Evolutionary conservation across 257 asterid species (phyloP), one percentile per base, ranked within the genome.

Genomic region (Solanum chmielewskii): DNA sequence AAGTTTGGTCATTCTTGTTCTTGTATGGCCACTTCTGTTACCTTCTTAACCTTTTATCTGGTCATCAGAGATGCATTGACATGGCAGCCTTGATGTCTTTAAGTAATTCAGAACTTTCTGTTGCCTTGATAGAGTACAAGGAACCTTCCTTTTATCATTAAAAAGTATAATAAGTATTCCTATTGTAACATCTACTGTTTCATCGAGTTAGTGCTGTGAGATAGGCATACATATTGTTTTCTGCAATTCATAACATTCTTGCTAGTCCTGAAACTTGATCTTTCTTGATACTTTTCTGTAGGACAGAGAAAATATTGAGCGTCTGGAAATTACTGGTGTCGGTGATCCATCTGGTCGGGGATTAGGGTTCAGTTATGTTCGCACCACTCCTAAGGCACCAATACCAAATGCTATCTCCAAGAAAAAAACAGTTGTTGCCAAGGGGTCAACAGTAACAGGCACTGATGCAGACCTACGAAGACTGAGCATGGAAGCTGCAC

Each of bases 341-440:
- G 99, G 99, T 84, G 99, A 97, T 88, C 99, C 99, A 85, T 93
- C 99, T 73, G 99, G 99, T 81, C 92, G 99, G 90, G 99, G 99
- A 88, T 95, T 96, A 41, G 99, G 99, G 86, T 97, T 96, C 93
- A 97, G 99, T 92, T 97, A 94, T 91, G 99, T 97, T 21, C 97
- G 98, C 64, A 59, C 94, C 84, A 92, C 95, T 89, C 97, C 98
- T 3, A 97, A 96, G 93, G 96, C 99, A 88, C 98, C 99, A 85
- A 71, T 91, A 47, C 90, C 99, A 39, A 97, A 96, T 91, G 82
- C 99, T 66, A 64, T 86, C 88, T 92, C 94, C 90, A 97, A 95
- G 96, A 97, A 93, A 92, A 97, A 95, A 91, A 62, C 96, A 81
- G 92, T 93, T 78, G 92, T 96, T 91, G 92, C 96, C 73, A 96